These are phyloP conservation scores for Moricandia arvensis DNA, from an alignment of 345 rosid species.

Conservation along the genomic window DNA sequence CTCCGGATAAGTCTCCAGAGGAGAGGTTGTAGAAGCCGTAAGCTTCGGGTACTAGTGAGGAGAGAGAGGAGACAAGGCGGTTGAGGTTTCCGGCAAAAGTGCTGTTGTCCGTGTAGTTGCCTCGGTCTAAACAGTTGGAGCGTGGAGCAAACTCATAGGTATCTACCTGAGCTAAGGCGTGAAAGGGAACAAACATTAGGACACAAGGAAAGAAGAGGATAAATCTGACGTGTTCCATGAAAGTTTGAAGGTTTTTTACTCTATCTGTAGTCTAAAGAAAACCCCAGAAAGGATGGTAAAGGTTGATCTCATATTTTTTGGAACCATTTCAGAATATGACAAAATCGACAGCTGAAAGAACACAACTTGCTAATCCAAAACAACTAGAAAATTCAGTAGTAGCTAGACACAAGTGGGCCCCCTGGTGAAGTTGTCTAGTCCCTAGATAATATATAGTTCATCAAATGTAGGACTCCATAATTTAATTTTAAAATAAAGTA, in stretches of 20 bases:
- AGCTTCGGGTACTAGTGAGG: conserved; percentile 15
- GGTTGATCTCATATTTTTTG: neutral
- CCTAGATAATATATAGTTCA: no score
- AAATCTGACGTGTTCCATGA: conserved; percentile 17
- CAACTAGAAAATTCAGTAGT: neutral
- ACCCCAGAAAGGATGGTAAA: neutral
- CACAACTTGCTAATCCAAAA: neutral
- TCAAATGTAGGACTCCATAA: no score
- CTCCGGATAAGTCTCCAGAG: conserved; percentile 18
- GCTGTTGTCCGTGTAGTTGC: conserved; percentile 30
- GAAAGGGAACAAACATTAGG: conserved; percentile 20
- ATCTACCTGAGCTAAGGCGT: conserved; percentile 29
- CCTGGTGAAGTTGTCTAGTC: no score
- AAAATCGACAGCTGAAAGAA: neutral
- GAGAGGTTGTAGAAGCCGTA: conserved; percentile 42
- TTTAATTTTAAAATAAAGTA: no score
- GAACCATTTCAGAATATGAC: neutral
- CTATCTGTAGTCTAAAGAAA: neutral
- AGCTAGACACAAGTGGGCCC: neutral
- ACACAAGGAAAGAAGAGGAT: conserved; percentile 6
- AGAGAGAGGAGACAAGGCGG: conserved; percentile 26
- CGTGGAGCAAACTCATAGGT: neutral
- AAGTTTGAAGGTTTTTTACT: neutral
- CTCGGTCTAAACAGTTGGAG: neutral
- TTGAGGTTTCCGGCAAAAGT: conserved; percentile 28